phyloP scores from a whole-genome alignment of 768 basidiomycete genomes.

The Hydnum rufescens region DNA sequence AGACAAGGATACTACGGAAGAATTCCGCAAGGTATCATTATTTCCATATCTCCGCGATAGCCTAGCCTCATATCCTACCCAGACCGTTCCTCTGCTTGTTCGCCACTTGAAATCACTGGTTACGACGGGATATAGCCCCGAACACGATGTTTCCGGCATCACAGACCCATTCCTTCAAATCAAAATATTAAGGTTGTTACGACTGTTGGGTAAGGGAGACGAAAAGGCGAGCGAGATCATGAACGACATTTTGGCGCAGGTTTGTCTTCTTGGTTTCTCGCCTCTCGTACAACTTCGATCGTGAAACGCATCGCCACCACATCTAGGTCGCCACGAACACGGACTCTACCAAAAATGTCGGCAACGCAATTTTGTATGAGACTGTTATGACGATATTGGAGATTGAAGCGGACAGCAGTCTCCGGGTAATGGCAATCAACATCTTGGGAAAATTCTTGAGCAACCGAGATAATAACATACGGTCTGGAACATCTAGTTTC shows the following conservation, averaged over 20 bases:
- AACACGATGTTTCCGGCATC: conserved; percentile 98
- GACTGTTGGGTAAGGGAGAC: conserved; percentile 74
- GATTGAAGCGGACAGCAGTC: conserved; percentile 87
- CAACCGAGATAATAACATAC: conserved; percentile 96
- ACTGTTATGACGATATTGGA: conserved; percentile 91
- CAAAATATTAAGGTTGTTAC: conserved; percentile 75
- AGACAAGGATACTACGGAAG: conserved; percentile 50
- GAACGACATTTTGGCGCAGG: conserved; percentile 97
- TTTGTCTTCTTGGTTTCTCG: conserved; percentile 16
- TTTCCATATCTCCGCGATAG: conserved; percentile 1
- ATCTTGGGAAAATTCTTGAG: conserved; percentile 95
- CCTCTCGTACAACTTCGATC: not conserved
- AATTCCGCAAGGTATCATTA: conserved; percentile 54
- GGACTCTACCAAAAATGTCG: conserved; percentile 92
- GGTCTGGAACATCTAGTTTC: conserved; percentile 31
- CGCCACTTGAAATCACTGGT: conserved; percentile 87
- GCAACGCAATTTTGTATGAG: conserved; percentile 94
- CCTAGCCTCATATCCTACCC: conserved; percentile 9
- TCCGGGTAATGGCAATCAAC: conserved; percentile 99
- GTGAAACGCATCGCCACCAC: no score
- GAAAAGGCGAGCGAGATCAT: conserved; percentile 79
- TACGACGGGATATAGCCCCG: conserved; percentile 93
- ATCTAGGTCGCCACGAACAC: conserved; percentile 98
- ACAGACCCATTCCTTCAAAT: conserved; percentile 92
- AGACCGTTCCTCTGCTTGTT: conserved; percentile 87